Base-by-base conservation (phyloP, 208 protist genomes). In the Acanthamoeba royreba region DNA sequence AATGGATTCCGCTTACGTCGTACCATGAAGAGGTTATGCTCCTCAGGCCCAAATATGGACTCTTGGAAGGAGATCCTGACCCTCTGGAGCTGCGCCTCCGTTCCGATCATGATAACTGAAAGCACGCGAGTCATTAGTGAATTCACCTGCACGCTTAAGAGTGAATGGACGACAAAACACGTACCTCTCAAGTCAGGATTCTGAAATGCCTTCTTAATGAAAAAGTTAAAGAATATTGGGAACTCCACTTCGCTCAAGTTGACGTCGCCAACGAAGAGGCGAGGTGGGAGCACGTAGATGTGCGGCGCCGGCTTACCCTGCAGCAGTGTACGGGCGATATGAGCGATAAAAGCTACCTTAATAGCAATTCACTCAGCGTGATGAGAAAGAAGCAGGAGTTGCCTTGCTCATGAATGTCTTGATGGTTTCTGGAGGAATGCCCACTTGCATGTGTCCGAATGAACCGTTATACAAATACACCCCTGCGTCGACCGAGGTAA, bases 371-470 rank as follows among this genome's bases (percentile, higher is more conserved):
- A n/a, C n/a, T n/a, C n/a, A n/a, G n/a, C n/a, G n/a, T n/a, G n/a
- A n/a, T n/a, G n/a, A n/a, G n/a, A n/a, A n/a, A 74, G 22, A 38
- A 74, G 63, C 13, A 8, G 33, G 28, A 86, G 5, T 9, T 35
- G 52, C 74, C 74, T 86, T 86, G 45, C 74, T 90, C 25, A 95
- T 79, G n/a, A 66, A 96, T 25, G 69, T 86, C 92, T 97, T 97
- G 31, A 97, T 96, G 9, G 96, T 96, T 42, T 97, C 96, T 1
- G 96, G 96, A 22, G 96, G 96, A 1, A 96, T 91, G 43, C 96
- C 96, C 31, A 97, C 88, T 79, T 97, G 96, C 25, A 97, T 83
- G 0, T 63, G 92, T 9, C 95, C 96, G 4, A 95, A 31, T 0
- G 9, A 43, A 43, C 74, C 74, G n/a, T 86, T 25, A 43, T 86